Percentiles rank a stretch among this genome's conserved stretches.
Evolutionary conservation across 257 asterid species (phyloP).

Genomic region (Eucommia ulmoides): DNA sequence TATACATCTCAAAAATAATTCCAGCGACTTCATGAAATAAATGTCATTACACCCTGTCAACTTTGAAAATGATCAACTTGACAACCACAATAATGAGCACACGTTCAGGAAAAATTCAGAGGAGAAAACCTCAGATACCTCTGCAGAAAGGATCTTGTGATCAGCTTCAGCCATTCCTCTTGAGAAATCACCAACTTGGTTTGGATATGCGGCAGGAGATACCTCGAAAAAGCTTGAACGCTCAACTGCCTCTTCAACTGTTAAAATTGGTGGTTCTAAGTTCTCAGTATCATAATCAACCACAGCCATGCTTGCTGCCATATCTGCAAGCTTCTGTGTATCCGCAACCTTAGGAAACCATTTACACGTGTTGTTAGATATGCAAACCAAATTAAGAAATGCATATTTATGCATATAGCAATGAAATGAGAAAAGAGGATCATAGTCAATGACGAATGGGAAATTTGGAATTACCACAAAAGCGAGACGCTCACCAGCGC

Average conservation of each 20-base stretch:
- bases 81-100: too few relatives aligned
- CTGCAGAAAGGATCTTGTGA: conserved; percentile 24
- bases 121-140: conserved; percentile 12
- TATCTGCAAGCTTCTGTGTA: conserved; percentile 40
- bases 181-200: conserved; percentile 46
- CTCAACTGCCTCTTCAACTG: conserved; percentile 61
- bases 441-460: conserved; percentile 1
- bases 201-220: conserved; percentile 30
- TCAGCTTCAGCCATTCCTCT: conserved; percentile 77
- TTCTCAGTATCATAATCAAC: conserved; percentile 37
- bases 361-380: not conserved
- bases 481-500: conserved; percentile 59
- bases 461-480: conserved; percentile 36
- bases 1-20: not conserved
- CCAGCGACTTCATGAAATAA: too few relatives aligned
- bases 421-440: not conserved
- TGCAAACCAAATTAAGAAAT: not conserved
- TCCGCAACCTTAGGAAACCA: conserved; percentile 35
- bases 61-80: too few relatives aligned
- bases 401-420: not conserved
- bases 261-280: conserved; percentile 49
- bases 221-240: conserved; percentile 41
- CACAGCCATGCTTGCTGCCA: conserved; percentile 38
- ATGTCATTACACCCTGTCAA: too few relatives aligned
- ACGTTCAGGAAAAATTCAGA: conserved; percentile 39